Evolutionary conservation across 345 rosid genomes (phyloP), one percentile per base, ranked within the genome.

Genomic region (Eucalyptus sp.): DNA sequence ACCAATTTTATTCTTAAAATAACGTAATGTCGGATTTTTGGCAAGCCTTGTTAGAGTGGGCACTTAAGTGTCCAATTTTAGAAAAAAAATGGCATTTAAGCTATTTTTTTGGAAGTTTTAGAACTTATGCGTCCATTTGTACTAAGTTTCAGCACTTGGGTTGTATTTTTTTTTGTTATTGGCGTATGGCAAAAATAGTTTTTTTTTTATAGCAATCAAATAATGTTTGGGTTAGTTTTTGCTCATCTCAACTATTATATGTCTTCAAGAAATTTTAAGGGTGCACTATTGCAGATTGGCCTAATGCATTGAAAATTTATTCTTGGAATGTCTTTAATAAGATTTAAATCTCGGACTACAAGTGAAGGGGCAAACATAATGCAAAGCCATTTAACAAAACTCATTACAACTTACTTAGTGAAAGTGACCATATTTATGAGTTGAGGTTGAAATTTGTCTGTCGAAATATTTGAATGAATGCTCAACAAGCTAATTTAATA

Each of bases 201-300:
- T 12, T 37, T n/a, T 37, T 37, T 66, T 66, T 4, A 41, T 76
- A 76, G 14, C 14, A 76, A 76, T 76, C 27, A 20, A 25, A 44
- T 76, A 76, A 10, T 5, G 3, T 37, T 3, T 20, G 83, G 83
- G 27, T 20, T 37, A 18, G 8, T 20, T 76, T 37, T 76, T 1
- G 8, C 3, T 10, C 3, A 37, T 37, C 14, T 18, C 2, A 15
- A 37, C 27, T 76, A 76, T 18, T 76, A 76, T 20, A 71, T 37
- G 8, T 37, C 27, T 22, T 7, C 13, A 37, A 18, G 8, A 43
- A 76, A 18, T 76, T 76, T 37, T 10, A 6, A 20, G 48, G 15
- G 46, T 1, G 5, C 83, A 37, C 3, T 6, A 14, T 37, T 1
- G 1, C 15, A 20, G 0, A 18, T 37, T 6, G 25, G 15, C 14